Conservation (phyloP, 1,139 yeast species). For the Yamadazyma conglobata region DNA sequence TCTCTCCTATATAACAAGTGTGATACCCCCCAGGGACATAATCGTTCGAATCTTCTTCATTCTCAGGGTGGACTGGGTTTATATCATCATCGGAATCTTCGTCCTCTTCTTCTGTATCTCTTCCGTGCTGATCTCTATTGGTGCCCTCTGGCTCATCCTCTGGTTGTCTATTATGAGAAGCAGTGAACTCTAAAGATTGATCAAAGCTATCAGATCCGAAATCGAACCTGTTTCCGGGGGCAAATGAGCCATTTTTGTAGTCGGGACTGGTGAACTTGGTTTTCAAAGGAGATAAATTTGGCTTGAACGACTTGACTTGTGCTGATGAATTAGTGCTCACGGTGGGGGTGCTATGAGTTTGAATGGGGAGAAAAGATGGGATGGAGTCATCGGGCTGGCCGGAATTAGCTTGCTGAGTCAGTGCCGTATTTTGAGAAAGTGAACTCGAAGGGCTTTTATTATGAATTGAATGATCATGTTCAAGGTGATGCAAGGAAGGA, state of each 20-base stretch:
- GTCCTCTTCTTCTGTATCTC: slow-evolving; percentile 37
- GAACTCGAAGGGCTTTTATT: slow-evolving; percentile 5
- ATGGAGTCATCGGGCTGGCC: slow-evolving; percentile 9
- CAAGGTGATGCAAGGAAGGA: slow-evolving; percentile 4
- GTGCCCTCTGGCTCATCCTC: slow-evolving; percentile 1
- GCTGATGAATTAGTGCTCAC: slow-evolving; percentile 25
- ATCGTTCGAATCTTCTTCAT: slow-evolving; percentile 68
- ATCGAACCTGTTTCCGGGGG: slow-evolving; percentile 16
- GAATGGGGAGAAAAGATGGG: slow-evolving; percentile 21
- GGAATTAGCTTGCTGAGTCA: slow-evolving; percentile 2
- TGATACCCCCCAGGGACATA: slow-evolving; percentile 85
- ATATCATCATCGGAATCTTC: slow-evolving; percentile 37
- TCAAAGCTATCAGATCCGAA: slow-evolving; percentile 14
- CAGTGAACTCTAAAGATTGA: slow-evolving; percentile 1
- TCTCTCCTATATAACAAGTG: slow-evolving; percentile 76
- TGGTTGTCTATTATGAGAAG: slow-evolving; percentile 1
- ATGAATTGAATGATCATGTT: neutral
- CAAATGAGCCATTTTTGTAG: slow-evolving; percentile 9
- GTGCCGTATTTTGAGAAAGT: slow-evolving; percentile 4
- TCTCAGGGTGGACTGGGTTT: slow-evolving; percentile 39
- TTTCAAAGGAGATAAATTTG: slow-evolving; percentile 34
- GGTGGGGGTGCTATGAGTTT: slow-evolving; percentile 26
- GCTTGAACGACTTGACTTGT: slow-evolving; percentile 29
- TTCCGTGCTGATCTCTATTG: slow-evolving; percentile 19
- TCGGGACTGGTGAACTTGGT: slow-evolving; percentile 27